A percentile compares a stretch with the other conserved stretches of the same genome.
These are phyloP conservation scores for Fonsecaea nubica DNA, from an alignment of 2,329 filamentous ascomycete species.

Conservation along the genomic window DNA sequence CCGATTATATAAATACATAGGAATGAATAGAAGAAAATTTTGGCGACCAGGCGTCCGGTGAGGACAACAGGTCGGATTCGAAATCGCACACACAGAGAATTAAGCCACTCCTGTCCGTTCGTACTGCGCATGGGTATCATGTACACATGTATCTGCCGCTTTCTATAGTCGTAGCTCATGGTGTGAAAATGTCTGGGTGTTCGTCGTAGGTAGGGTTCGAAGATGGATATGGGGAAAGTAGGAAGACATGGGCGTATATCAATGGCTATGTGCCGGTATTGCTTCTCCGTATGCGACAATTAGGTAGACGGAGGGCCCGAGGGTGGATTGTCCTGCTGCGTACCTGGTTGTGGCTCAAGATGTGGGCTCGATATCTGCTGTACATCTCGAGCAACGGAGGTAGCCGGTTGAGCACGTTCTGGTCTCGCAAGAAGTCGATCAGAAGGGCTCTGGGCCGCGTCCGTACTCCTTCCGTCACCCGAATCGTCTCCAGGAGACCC, in stretches of 20 bases:
- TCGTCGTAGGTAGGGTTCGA: conserved; percentile 2
- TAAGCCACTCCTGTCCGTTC: conserved; percentile 27
- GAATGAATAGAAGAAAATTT: conserved; percentile 8
- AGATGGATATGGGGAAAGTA: neutral
- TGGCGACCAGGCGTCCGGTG: conserved; percentile 1
- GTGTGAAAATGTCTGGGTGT: neutral
- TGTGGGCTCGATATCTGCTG: conserved; percentile 25
- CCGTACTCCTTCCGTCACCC: conserved; percentile 31
- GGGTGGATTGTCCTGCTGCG: conserved; percentile 16
- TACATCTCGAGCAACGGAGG: conserved; percentile 26
- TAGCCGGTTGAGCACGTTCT: conserved; percentile 30
- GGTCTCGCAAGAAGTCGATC: conserved; percentile 33
- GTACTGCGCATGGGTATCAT: conserved; percentile 34
- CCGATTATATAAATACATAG: conserved; percentile 30
- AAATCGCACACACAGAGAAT: conserved; percentile 19
- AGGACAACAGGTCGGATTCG: neutral
- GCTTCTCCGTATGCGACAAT: neutral
- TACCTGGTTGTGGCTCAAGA: conserved; percentile 16
- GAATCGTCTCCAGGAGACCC: conserved; percentile 32
- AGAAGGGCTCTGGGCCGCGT: conserved; percentile 33
- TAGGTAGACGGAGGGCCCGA: conserved; percentile 21
- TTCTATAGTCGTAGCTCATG: conserved; percentile 36
- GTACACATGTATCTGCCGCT: conserved; percentile 22
- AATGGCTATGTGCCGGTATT: neutral
- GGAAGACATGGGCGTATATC: neutral